Conservation (phyloP, 176 grass and related monocot genomes). For the Triticum timopheevii region DNA sequence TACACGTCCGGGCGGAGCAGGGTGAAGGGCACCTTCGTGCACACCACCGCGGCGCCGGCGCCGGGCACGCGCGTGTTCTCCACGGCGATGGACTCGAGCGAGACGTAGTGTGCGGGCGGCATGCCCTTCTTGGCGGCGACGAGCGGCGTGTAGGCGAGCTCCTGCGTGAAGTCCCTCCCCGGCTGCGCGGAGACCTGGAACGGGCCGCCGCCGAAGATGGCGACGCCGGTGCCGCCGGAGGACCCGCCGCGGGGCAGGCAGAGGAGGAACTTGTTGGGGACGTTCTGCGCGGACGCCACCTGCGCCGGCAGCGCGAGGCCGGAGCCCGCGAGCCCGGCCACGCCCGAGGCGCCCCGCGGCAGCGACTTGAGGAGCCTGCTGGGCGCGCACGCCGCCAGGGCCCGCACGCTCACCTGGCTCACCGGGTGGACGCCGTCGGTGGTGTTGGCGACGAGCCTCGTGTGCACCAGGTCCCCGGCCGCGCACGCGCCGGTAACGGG, state of each 20-base stretch:
- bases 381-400: constrained; percentile 27
- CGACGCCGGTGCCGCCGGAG: constrained; percentile 18
- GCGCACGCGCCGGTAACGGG: constrained; percentile 39
- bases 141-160: constrained; percentile 21
- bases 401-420: not conserved
- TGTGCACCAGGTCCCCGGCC: constrained; percentile 16
- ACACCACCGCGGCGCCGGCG: constrained; percentile 30
- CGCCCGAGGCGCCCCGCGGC: constrained; percentile 3
- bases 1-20: constrained; percentile 45
- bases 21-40: constrained; percentile 27
- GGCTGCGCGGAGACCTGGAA: not conserved
- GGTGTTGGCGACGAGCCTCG: constrained; percentile 26
- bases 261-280: constrained; percentile 38
- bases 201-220: constrained; percentile 34
- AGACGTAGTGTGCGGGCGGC: constrained; percentile 21
- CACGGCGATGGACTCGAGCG: not conserved
- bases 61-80: not conserved
- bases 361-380: constrained; percentile 15
- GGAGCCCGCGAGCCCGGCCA: constrained; percentile 37
- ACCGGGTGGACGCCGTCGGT: constrained; percentile 54
- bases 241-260: constrained; percentile 44
- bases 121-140: not conserved
- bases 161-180: not conserved
- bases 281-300: not conserved
- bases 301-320: constrained; percentile 38